Conservation (phyloP, 164 flowering plant genomes). For the Chloranthus sessilifolius region DNA sequence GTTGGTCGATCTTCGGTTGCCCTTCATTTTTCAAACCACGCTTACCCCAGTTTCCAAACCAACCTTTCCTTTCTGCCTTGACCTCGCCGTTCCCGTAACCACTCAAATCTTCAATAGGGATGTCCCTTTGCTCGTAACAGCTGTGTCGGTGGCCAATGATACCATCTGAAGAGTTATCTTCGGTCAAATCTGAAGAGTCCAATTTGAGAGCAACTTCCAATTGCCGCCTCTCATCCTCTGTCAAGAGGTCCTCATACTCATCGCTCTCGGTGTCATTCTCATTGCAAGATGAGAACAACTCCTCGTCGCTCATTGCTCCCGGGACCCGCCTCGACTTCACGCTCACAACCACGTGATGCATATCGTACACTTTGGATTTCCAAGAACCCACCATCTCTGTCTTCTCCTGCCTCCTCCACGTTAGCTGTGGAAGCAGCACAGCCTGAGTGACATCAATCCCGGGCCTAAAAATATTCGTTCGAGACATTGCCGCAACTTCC, state of each 20-base stretch:
- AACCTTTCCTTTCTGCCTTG: conserved; percentile 73
- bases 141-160: conserved; percentile 66
- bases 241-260: conserved; percentile 51
- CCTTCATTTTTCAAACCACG: conserved; percentile 44
- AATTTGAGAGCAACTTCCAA: conserved; percentile 76
- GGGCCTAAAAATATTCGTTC: conserved; percentile 82
- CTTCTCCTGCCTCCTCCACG: conserved; percentile 87
- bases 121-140: conserved; percentile 56
- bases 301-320: conserved; percentile 84
- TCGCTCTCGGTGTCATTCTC: conserved; percentile 70
- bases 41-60: conserved; percentile 89
- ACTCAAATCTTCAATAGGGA: conserved; percentile 50
- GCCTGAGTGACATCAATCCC: conserved; percentile 94
- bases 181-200: conserved; percentile 47
- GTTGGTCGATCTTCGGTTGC: conserved; percentile 48
- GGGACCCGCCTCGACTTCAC: conserved; percentile 86
- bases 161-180: conserved; percentile 32
- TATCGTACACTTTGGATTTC: conserved; percentile 85
- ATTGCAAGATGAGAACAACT: conserved; percentile 50
- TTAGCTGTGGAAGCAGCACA: conserved; percentile 71
- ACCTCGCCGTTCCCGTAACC: conserved; percentile 43
- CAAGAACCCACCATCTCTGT: conserved; percentile 71
- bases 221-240: conserved; percentile 82
- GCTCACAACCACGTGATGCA: conserved; percentile 88
- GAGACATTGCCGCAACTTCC: conserved; percentile 86